Conservation (phyloP, 345 rosid genomes). For the Melaleuca quinquenervia region DNA sequence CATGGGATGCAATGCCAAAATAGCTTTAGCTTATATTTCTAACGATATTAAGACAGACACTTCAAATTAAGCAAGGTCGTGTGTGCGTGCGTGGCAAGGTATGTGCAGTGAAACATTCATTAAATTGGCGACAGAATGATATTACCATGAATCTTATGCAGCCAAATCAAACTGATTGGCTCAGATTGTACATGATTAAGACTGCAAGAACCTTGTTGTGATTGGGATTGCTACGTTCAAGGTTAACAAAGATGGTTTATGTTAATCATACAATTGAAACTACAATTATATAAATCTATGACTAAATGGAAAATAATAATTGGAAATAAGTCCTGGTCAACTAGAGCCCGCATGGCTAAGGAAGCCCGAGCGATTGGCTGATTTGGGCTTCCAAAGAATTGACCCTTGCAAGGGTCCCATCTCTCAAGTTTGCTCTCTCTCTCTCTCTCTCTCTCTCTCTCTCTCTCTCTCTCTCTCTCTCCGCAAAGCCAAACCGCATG, state of each 20-base stretch:
- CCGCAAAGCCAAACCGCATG: background rate
- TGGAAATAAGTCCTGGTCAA: background rate
- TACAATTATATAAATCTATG: background rate
- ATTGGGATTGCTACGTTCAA: background rate
- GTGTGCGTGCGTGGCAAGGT: background rate
- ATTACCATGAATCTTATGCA: background rate
- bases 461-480: background rate
- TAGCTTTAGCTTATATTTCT: background rate
- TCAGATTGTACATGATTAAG: background rate
- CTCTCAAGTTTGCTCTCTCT: background rate
- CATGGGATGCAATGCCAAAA: background rate
- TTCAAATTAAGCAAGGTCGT: background rate
- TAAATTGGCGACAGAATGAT: background rate
- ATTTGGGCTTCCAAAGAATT: constrained; percentile 8
- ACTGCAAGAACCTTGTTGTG: background rate
- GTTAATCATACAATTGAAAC: background rate
- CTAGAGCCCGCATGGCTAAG: background rate
- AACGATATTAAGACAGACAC: background rate
- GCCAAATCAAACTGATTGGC: background rate
- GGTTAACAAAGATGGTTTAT: background rate
- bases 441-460: background rate
- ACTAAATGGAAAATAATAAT: background rate
- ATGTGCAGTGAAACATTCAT: background rate
- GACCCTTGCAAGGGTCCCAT: constrained; percentile 7
- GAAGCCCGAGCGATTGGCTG: constrained; percentile 15